Percentiles rank a stretch among this genome's conserved stretches.
Evolutionary conservation across 495 filamentous ascomycete species (phyloP).

Genomic region (Aspergillus sparsus): DNA sequence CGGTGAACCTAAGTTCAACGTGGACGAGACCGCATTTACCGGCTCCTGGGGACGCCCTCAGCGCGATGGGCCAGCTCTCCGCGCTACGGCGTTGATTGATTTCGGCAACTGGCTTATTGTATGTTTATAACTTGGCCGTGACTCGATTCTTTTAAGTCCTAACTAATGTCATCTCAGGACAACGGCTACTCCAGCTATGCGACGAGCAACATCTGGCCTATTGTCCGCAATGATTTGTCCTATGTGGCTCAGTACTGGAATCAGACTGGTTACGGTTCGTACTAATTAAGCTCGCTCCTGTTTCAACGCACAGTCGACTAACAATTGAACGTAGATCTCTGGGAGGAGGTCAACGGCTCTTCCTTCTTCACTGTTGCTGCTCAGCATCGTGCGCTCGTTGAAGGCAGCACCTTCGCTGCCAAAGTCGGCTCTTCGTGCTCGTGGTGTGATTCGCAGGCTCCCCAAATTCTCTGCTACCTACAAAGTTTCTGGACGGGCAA

Average conservation of each 20-base stretch:
- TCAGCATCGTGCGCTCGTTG: constrained; percentile 58
- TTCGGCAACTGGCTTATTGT: constrained; percentile 43
- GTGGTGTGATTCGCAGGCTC: constrained; percentile 55
- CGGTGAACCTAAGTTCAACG: constrained; percentile 52
- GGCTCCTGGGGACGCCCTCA: constrained; percentile 71
- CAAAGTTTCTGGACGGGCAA: constrained; percentile 65
- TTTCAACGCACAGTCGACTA: not conserved
- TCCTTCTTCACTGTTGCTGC: constrained; percentile 61
- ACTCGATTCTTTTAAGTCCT: constrained; percentile 16
- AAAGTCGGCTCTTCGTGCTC: constrained; percentile 42
- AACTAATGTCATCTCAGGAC: constrained; percentile 10
- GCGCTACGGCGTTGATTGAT: constrained; percentile 60
- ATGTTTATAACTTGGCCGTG: constrained; percentile 1
- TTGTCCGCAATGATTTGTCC: constrained; percentile 64
- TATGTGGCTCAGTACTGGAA: constrained; percentile 74
- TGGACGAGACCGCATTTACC: constrained; percentile 59
- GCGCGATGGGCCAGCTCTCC: constrained; percentile 67
- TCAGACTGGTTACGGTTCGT: constrained; percentile 46
- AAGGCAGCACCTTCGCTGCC: constrained; percentile 58
- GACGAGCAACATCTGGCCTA: constrained; percentile 54
- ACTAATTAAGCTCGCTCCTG: no score
- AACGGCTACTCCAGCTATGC: constrained; percentile 33
- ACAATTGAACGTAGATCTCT: constrained; percentile 50
- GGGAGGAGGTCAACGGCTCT: constrained; percentile 66
- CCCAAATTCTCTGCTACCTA: constrained; percentile 62